Conservation (phyloP, 768 basidiomycete genomes). For the Xerocomus brunneocitrinus region DNA sequence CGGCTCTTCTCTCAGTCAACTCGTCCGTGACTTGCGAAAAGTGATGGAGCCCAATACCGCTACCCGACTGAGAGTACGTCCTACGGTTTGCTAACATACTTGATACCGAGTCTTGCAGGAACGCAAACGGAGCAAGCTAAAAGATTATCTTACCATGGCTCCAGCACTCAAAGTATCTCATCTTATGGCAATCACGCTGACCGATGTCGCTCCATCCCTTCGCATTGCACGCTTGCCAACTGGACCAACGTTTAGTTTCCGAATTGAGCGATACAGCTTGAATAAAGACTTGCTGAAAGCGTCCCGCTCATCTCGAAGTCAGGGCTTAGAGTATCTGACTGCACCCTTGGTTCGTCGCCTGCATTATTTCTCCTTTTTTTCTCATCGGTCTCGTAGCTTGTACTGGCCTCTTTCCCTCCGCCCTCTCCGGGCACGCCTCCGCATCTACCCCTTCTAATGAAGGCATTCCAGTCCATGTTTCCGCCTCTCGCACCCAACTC, state of each 20-base stretch:
- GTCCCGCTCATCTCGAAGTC: constrained; percentile 62
- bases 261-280: constrained; percentile 88
- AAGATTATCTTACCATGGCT: constrained; percentile 91
- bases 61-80: constrained; percentile 73
- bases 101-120: constrained; percentile 52
- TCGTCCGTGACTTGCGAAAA: constrained; percentile 89
- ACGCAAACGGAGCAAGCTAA: constrained; percentile 82
- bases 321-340: constrained; percentile 86
- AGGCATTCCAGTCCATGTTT: constrained; percentile 94
- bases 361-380: not conserved
- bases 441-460: constrained; percentile 88
- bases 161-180: constrained; percentile 90
- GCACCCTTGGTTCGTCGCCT: constrained; percentile 72
- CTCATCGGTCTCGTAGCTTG: constrained; percentile 46
- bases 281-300: constrained; percentile 76
- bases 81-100: not conserved
- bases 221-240: constrained; percentile 82
- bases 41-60: constrained; percentile 99
- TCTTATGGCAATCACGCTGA: constrained; percentile 86
- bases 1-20: constrained; percentile 77
- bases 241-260: constrained; percentile 91
- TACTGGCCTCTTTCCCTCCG: constrained; percentile 82
- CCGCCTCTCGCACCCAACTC: constrained; percentile 85
- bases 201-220: constrained; percentile 78
- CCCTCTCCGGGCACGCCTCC: constrained; percentile 71